Conservation (phyloP, 225 moss, liverwort and hornwort species). For the Polytrichum formosum region DNA sequence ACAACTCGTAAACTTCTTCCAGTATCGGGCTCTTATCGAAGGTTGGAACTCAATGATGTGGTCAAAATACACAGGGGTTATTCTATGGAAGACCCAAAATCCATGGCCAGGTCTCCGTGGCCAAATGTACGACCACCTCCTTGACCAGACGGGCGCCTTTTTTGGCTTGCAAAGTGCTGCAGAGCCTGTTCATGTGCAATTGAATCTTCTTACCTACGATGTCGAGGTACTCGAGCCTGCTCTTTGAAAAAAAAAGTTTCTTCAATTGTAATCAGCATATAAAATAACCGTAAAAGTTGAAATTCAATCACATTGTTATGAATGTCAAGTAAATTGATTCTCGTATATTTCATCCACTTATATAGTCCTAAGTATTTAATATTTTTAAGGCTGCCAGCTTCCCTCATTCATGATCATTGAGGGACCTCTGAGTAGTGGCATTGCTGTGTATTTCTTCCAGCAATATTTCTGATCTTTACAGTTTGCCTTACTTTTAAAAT, state of each 20-base stretch:
- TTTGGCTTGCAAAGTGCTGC: conserved; percentile 79
- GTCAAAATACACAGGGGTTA: conserved; percentile 83
- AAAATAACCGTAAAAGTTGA: too few species aligned
- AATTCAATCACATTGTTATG: too few species aligned
- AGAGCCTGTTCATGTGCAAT: conserved; percentile 84
- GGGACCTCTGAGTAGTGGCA: too few species aligned
- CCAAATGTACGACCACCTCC: conserved; percentile 86
- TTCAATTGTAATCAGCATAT: too few species aligned
- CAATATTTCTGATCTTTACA: too few species aligned
- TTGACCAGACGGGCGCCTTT: conserved; percentile 95
- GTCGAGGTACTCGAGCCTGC: conserved; percentile 54
- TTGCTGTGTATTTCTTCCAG: too few species aligned
- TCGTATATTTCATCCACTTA: neutral
- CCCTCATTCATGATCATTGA: too few species aligned
- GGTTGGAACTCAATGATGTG: conserved; percentile 97
- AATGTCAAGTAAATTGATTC: too few species aligned
- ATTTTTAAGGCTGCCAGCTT: too few species aligned
- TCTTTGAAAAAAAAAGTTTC: neutral
- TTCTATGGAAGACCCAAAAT: conserved; percentile 92
- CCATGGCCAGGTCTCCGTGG: conserved; percentile 97
- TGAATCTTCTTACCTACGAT: conserved; percentile 66
- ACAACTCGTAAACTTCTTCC: conserved; percentile 85
- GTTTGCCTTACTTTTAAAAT: too few species aligned
- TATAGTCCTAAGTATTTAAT: neutral
- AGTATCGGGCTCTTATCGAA: conserved; percentile 87